phyloP scores from a whole-genome alignment of 176 grass and related monocot genomes.

The Aegilops tauschii region DNA sequence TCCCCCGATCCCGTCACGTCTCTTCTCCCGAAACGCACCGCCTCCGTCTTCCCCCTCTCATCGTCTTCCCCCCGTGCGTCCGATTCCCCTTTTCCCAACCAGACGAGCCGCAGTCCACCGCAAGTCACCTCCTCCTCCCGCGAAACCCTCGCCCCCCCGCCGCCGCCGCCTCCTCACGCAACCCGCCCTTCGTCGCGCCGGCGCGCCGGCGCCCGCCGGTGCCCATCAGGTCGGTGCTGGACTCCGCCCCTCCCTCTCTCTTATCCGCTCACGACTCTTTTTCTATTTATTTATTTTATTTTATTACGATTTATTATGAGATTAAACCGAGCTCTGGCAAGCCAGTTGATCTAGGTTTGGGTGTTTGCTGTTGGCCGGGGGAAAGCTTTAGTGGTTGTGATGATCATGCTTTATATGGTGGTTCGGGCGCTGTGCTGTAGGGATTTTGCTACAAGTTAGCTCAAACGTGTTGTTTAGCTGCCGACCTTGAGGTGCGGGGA shows the following conservation, averaged over 20 bases:
- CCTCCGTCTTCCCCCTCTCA: background rate
- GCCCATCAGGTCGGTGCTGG: slow-evolving; percentile 37
- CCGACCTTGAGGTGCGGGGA: background rate
- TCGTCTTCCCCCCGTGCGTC: background rate
- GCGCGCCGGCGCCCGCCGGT: slow-evolving; percentile 34
- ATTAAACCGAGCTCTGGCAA: background rate
- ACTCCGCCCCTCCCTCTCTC: background rate
- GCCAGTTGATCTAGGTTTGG: background rate
- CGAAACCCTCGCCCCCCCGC: background rate
- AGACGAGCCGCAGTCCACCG: slow-evolving; percentile 45
- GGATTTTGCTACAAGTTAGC: slow-evolving; percentile 30
- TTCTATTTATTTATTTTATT: background rate
- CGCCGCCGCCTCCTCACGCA: background rate
- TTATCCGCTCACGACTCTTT: background rate
- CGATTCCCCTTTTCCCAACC: slow-evolving; percentile 36
- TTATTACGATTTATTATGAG: background rate
- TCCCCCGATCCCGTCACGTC: slow-evolving; percentile 54
- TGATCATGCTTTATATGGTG: background rate
- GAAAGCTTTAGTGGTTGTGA: background rate
- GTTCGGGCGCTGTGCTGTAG: background rate
- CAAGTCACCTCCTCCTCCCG: slow-evolving; percentile 26
- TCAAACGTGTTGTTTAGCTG: slow-evolving; percentile 12
- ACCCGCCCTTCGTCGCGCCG: background rate
- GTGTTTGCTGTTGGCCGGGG: background rate
- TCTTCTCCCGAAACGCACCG: slow-evolving; percentile 38